These are phyloP conservation scores for Coemansia sp. DNA, from an alignment of 192 early-diverging fungal genomes.

Conservation along the genomic window DNA sequence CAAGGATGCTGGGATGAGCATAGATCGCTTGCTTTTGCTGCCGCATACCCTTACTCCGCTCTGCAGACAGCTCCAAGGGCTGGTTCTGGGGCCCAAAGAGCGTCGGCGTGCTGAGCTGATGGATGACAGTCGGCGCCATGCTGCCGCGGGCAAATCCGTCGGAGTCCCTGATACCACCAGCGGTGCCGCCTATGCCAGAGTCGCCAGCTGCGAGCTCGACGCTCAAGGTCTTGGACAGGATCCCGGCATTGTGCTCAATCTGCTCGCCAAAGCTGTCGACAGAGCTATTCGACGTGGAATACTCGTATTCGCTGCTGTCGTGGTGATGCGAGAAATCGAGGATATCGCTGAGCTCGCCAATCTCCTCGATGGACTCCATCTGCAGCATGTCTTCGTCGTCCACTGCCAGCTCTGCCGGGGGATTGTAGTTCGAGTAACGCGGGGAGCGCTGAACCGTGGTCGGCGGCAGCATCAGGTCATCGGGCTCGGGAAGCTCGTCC, in stretches of 20 bases:
- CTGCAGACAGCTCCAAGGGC: not conserved
- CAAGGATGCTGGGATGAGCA: not conserved
- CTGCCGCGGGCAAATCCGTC: slow-evolving; percentile 9
- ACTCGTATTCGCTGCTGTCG: slow-evolving; percentile 29
- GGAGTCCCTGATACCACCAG: not conserved
- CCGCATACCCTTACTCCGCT: not conserved
- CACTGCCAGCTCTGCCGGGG: not conserved
- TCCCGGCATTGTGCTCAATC: slow-evolving; percentile 37
- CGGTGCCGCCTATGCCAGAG: not conserved
- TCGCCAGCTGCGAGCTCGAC: not conserved
- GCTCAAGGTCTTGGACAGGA: slow-evolving; percentile 28
- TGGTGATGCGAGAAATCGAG: slow-evolving; percentile 22
- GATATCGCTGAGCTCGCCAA: slow-evolving; percentile 41
- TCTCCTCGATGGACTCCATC: slow-evolving; percentile 44
- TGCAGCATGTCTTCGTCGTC: slow-evolving; percentile 27
- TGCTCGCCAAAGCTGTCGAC: slow-evolving; percentile 52
- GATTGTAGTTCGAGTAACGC: not conserved
- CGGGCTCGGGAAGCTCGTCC: slow-evolving; percentile 34
- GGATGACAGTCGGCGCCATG: slow-evolving; percentile 19
- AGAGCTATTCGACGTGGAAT: slow-evolving; percentile 39
- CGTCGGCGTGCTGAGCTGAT: slow-evolving; percentile 17
- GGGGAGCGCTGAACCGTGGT: slow-evolving; percentile 12
- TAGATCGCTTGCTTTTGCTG: not conserved
- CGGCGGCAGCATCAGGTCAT: slow-evolving; percentile 39
- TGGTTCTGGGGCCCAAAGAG: slow-evolving; percentile 2